These are phyloP conservation scores for Pseudogymnoascus sp. DNA, from an alignment of 2,329 filamentous ascomycete species.

Conservation along the genomic window DNA sequence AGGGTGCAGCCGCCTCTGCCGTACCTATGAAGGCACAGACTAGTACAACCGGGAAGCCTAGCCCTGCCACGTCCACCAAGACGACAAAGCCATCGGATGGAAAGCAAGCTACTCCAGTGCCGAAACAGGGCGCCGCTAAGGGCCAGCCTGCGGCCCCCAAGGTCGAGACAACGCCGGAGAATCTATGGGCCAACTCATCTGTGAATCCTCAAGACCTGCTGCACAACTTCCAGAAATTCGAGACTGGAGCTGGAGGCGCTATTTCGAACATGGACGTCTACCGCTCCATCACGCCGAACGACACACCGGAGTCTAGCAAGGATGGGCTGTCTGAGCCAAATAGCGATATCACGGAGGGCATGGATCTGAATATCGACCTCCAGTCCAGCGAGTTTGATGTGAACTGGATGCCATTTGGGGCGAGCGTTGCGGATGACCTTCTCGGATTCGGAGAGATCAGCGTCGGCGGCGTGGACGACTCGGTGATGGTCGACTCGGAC, in stretches of 20 bases:
- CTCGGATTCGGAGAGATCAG: slow-evolving; percentile 34
- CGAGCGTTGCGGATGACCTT: slow-evolving; percentile 35
- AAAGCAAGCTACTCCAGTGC: slow-evolving; percentile 21
- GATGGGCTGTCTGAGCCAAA: slow-evolving; percentile 52
- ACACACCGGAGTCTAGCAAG: slow-evolving; percentile 57
- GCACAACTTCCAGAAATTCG: slow-evolving; percentile 33
- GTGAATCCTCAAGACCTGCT: slow-evolving; percentile 47
- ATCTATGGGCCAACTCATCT: slow-evolving; percentile 36
- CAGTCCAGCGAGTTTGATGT: slow-evolving; percentile 23
- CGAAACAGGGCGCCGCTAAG: slow-evolving; percentile 21
- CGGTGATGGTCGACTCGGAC: slow-evolving; percentile 23
- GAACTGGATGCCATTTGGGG: slow-evolving; percentile 38
- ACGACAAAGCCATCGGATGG: slow-evolving; percentile 13
- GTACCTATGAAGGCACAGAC: slow-evolving; percentile 42
- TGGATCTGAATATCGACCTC: slow-evolving; percentile 44
- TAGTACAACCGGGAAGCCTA: slow-evolving; percentile 32
- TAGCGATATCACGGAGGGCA: slow-evolving; percentile 51
- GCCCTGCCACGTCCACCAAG: slow-evolving; percentile 26
- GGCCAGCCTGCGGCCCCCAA: slow-evolving; percentile 21
- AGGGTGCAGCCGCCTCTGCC: slow-evolving; percentile 30
- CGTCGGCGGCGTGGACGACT: slow-evolving; percentile 20
- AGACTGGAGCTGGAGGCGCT: slow-evolving; percentile 36
- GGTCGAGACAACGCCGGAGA: slow-evolving; percentile 17
- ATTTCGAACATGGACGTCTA: slow-evolving; percentile 47
- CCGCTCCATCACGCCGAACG: slow-evolving; percentile 49